These are phyloP conservation scores for Vicia sativa DNA, from an alignment of 306 rosid species.

Conservation along the genomic window DNA sequence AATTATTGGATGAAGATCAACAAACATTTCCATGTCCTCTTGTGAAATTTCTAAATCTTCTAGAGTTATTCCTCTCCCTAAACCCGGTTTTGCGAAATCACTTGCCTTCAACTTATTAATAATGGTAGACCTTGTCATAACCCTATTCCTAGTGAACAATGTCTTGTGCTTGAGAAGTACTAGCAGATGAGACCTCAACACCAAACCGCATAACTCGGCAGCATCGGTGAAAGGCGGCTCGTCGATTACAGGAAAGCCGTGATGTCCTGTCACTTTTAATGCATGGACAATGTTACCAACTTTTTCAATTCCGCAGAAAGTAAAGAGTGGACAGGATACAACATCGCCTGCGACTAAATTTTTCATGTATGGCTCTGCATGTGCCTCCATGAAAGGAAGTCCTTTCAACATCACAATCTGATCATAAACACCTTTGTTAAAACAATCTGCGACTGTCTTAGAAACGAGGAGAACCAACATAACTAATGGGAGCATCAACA, in stretches of 20 bases:
- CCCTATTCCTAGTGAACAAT: slow-evolving; percentile 46
- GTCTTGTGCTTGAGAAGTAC: slow-evolving; percentile 63
- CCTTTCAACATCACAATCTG: slow-evolving; percentile 74
- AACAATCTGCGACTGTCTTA: slow-evolving; percentile 69
- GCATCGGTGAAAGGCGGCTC: slow-evolving; percentile 64
- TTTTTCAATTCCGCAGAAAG: slow-evolving; percentile 70
- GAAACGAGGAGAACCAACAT: slow-evolving; percentile 82
- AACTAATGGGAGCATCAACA: slow-evolving; percentile 70
- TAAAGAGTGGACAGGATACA: slow-evolving; percentile 69
- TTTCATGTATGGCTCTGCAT: slow-evolving; percentile 81
- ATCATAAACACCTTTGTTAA: slow-evolving; percentile 79
- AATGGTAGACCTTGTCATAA: slow-evolving; percentile 41
- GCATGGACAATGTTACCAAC: slow-evolving; percentile 61
- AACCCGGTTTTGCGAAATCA: slow-evolving; percentile 76
- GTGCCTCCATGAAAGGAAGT: slow-evolving; percentile 74
- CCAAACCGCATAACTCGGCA: slow-evolving; percentile 72
- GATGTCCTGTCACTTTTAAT: slow-evolving; percentile 51
- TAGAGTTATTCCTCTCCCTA: slow-evolving; percentile 66
- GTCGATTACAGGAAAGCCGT: slow-evolving; percentile 80
- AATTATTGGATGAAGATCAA: slow-evolving; percentile 73
- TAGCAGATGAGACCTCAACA: slow-evolving; percentile 74
- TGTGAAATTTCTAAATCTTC: slow-evolving; percentile 57
- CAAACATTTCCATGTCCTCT: slow-evolving; percentile 75
- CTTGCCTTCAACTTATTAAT: slow-evolving; percentile 50
- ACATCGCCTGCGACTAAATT: slow-evolving; percentile 68